Percentiles rank a stretch among this genome's conserved stretches.
phyloP scores from a whole-genome alignment of 2,329 filamentous ascomycete genomes.

The Colletotrichum musicola region DNA sequence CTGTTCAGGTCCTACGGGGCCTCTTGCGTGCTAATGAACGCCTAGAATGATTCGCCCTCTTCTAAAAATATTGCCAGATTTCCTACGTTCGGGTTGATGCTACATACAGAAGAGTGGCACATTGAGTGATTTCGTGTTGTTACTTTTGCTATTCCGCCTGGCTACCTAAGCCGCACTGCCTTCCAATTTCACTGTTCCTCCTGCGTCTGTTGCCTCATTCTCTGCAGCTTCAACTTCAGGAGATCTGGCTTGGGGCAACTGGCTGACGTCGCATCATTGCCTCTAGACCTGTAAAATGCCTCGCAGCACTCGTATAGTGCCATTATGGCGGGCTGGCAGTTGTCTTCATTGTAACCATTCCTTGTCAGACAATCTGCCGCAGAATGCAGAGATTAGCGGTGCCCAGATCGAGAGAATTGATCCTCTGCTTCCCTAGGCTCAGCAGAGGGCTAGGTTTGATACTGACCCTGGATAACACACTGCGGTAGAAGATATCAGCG shows the following conservation, averaged over 20 bases:
- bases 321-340: conserved; percentile 82
- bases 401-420: background rate
- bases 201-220: conserved; percentile 65
- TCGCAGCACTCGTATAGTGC: conserved; percentile 95
- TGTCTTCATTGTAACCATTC: conserved; percentile 87
- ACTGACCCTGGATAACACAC: conserved; percentile 90
- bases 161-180: background rate
- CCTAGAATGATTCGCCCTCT: conserved; percentile 86
- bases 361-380: conserved; percentile 82
- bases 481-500: conserved; percentile 49
- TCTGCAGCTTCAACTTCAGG: conserved; percentile 86
- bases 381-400: background rate
- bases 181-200: too few species aligned
- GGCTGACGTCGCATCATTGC: conserved; percentile 79
- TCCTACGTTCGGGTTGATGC: conserved; percentile 62
- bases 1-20: conserved; percentile 87
- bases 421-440: background rate
- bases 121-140: conserved; percentile 43
- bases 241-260: conserved; percentile 89
- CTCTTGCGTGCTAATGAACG: conserved; percentile 98
- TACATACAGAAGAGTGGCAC: conserved; percentile 60
- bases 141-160: background rate
- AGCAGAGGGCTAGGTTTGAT: background rate
- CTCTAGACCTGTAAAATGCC: conserved; percentile 84
- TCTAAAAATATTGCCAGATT: conserved; percentile 76